phyloP scores from a whole-genome alignment of 2,329 filamentous ascomycete genomes.

The Curvularia verruculosa region DNA sequence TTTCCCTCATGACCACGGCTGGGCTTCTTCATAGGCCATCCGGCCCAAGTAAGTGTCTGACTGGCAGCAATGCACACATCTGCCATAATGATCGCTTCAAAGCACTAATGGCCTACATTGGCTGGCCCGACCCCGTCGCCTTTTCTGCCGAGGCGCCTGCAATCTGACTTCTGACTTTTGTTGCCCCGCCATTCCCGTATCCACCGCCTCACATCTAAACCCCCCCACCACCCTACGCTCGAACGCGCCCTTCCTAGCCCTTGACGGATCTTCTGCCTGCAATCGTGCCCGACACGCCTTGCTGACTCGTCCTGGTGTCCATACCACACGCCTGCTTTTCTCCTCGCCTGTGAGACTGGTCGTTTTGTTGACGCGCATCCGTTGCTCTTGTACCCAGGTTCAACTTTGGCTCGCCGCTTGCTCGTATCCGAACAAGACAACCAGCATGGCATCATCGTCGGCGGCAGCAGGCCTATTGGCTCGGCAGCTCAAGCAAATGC shows the following conservation, averaged over 20 bases:
- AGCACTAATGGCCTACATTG: neutral
- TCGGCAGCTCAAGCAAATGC: constrained; percentile 93
- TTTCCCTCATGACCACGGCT: constrained; percentile 26
- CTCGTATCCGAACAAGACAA: constrained; percentile 7
- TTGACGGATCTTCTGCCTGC: constrained; percentile 14
- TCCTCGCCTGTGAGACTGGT: neutral
- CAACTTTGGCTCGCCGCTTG: constrained; percentile 15
- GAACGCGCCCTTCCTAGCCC: constrained; percentile 21
- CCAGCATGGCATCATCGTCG: constrained; percentile 45
- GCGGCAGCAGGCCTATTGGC: constrained; percentile 75
- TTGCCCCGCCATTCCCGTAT: constrained; percentile 26
- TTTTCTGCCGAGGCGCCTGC: constrained; percentile 9
- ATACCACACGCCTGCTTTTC: neutral
- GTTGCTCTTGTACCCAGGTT: constrained; percentile 5
- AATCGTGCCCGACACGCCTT: constrained; percentile 1
- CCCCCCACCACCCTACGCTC: constrained; percentile 22
- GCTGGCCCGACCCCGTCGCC: neutral
- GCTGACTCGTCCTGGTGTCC: neutral
- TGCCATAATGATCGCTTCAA: constrained; percentile 9
- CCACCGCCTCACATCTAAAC: constrained; percentile 9
- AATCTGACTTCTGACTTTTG: constrained; percentile 26
- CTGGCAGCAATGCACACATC: constrained; percentile 16
- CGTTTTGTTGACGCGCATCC: neutral
- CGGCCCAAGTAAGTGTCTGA: neutral
- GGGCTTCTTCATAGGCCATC: constrained; percentile 32